phyloP scores from a whole-genome alignment of 352 stramenopile genomes.

The Globisporangium polare region DNA sequence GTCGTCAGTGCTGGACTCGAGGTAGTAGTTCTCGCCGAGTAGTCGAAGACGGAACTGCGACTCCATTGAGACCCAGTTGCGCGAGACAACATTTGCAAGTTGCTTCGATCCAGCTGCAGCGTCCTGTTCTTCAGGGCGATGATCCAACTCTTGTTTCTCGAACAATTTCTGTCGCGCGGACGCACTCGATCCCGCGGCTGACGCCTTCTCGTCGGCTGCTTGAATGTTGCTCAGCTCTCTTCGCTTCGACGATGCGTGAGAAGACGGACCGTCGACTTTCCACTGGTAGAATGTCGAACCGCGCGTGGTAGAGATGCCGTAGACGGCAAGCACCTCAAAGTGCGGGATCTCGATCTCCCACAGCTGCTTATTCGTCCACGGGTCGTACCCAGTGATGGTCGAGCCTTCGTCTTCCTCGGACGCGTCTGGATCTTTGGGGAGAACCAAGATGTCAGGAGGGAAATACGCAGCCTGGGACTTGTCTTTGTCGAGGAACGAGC shows the following conservation, averaged over 20 bases:
- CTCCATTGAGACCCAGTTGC: constrained; percentile 30
- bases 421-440: constrained; percentile 51
- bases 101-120: constrained; percentile 17
- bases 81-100: constrained; percentile 16
- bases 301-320: constrained; percentile 46
- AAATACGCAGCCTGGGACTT: constrained; percentile 11
- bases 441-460: constrained; percentile 49
- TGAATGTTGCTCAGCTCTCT: background rate
- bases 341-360: constrained; percentile 71
- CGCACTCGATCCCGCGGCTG: background rate
- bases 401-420: constrained; percentile 52
- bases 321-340: constrained; percentile 72
- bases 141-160: background rate
- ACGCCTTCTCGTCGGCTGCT: background rate
- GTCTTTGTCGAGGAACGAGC: constrained; percentile 25
- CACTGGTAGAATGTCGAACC: constrained; percentile 67
- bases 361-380: constrained; percentile 60
- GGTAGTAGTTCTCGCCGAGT: constrained; percentile 57
- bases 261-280: constrained; percentile 67
- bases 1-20: constrained; percentile 44
- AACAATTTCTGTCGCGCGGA: constrained; percentile 5
- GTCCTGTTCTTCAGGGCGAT: background rate
- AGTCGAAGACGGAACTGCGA: constrained; percentile 45
- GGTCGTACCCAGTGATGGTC: constrained; percentile 69
- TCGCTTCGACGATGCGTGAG: constrained; percentile 18